Evolutionary conservation across 768 basidiomycete genomes (phyloP).

Genomic region (Boletus bicolor): DNA sequence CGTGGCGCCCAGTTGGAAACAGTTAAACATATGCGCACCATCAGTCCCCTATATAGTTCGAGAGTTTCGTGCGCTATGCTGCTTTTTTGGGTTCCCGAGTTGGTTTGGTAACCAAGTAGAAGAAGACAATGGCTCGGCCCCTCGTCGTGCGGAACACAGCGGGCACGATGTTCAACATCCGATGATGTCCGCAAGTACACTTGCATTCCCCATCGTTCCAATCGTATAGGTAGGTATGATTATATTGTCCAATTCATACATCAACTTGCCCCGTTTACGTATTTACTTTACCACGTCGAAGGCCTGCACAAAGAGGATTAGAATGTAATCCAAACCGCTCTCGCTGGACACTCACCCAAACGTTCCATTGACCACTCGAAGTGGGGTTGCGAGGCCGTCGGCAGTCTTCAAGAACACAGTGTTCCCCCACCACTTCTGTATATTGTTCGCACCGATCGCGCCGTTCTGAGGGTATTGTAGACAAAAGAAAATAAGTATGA

Average conservation of each 20-base stretch:
- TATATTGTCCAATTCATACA: neutral
- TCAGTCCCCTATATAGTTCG: too few relatives aligned
- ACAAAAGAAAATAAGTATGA: constrained; percentile 56
- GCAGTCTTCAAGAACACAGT: constrained; percentile 34
- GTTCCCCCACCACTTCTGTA: constrained; percentile 73
- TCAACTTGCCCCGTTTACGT: too few relatives aligned
- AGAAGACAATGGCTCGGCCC: neutral
- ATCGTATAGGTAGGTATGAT: neutral
- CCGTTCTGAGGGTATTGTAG: constrained; percentile 65
- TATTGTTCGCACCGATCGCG: constrained; percentile 49
- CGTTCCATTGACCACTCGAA: constrained; percentile 15
- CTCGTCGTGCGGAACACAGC: neutral
- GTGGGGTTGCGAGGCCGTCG: constrained; percentile 21
- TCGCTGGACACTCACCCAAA: constrained; percentile 26
- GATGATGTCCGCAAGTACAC: neutral
- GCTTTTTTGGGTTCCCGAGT: too few relatives aligned
- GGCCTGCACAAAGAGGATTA: constrained; percentile 8
- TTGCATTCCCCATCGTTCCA: neutral
- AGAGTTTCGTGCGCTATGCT: too few relatives aligned
- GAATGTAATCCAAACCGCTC: neutral
- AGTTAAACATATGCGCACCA: too few relatives aligned
- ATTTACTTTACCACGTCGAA: constrained; percentile 10
- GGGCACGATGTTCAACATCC: neutral
- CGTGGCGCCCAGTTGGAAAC: too few relatives aligned
- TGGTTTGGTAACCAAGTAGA: neutral